phyloP scores from a whole-genome alignment of 257 asterid genomes.

The Thymus quinquecostatus region DNA sequence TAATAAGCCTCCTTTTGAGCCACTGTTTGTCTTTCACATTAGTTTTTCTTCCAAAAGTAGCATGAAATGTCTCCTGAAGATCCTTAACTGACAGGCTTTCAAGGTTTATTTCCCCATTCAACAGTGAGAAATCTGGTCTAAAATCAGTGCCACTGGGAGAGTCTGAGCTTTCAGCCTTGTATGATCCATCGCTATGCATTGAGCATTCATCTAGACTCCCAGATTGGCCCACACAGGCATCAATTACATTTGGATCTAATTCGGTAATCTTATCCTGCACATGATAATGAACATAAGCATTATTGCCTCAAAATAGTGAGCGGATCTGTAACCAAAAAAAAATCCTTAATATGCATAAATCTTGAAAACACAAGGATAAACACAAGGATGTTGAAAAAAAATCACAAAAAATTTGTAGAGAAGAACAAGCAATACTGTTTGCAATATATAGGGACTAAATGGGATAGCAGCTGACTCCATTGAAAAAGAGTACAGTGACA shows the following conservation, averaged over 20 bases:
- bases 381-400: too few relatives aligned
- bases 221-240: slow-evolving; percentile 37
- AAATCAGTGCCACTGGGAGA: slow-evolving; percentile 45
- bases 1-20: slow-evolving; percentile 91
- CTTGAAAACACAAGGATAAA: too few relatives aligned
- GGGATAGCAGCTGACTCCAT: too few relatives aligned
- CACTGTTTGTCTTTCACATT: slow-evolving; percentile 94
- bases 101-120: slow-evolving; percentile 82
- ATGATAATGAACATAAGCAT: slow-evolving; percentile 22
- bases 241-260: slow-evolving; percentile 37
- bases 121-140: slow-evolving; percentile 80
- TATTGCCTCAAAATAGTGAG: neutral
- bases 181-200: slow-evolving; percentile 38
- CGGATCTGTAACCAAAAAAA: too few relatives aligned
- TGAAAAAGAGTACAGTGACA: too few relatives aligned
- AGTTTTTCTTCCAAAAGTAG: slow-evolving; percentile 95
- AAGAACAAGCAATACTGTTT: neutral
- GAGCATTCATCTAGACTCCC: slow-evolving; percentile 45
- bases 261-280: slow-evolving; percentile 47
- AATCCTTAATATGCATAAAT: too few relatives aligned
- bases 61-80: slow-evolving; percentile 90
- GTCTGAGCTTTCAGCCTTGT: slow-evolving; percentile 43
- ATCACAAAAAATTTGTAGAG: neutral
- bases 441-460: neutral
- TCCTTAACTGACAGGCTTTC: slow-evolving; percentile 79